phyloP scores from a whole-genome alignment of 345 rosid species.

The Syzygium grande region DNA sequence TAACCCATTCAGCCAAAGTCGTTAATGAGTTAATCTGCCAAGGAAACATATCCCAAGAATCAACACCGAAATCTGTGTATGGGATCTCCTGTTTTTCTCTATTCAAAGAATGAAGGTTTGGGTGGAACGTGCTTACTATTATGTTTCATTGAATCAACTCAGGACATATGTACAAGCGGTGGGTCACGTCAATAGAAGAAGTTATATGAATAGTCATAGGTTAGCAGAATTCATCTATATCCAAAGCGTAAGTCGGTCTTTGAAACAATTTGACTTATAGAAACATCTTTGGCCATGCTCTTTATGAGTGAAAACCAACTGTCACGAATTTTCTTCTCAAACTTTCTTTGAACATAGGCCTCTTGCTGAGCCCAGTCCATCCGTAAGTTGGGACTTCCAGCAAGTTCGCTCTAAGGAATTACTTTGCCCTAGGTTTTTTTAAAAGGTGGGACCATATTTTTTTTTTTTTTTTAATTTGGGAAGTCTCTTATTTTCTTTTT shows the following conservation, averaged over 20 bases:
- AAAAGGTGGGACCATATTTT: neutral
- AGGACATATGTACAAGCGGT: accelerated
- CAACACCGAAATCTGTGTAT: neutral
- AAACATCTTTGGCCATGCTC: neutral
- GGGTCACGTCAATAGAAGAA: neutral
- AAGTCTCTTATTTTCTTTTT: neutral
- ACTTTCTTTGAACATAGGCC: neutral
- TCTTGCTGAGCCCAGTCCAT: neutral
- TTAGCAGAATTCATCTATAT: neutral
- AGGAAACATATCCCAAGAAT: neutral
- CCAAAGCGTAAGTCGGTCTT: neutral
- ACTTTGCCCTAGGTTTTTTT: neutral
- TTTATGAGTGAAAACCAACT: too few relatives aligned
- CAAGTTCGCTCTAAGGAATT: neutral
- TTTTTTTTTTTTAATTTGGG: too few relatives aligned
- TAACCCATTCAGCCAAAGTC: neutral
- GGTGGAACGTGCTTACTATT: too few relatives aligned
- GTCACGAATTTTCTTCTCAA: too few relatives aligned
- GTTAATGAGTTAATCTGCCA: accelerated
- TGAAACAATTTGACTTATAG: too few relatives aligned
- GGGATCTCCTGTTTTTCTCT: neutral
- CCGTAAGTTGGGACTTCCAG: neutral
- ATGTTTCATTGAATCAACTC: neutral
- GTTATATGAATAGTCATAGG: neutral
- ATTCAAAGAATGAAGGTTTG: too few relatives aligned